phyloP scores from a whole-genome alignment of 805 yeast genomes.

The Ogataea corticis region DNA sequence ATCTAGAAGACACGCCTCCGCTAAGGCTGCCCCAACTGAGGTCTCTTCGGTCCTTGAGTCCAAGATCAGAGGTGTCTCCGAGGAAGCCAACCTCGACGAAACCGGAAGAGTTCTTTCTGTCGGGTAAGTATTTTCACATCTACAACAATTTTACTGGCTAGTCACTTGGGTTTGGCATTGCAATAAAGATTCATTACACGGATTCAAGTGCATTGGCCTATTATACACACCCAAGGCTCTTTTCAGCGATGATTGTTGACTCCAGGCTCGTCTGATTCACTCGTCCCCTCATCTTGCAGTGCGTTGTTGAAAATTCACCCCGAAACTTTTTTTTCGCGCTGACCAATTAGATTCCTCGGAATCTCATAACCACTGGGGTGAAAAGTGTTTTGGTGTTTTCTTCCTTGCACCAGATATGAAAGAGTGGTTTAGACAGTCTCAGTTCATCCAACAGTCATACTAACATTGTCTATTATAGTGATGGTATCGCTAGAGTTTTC shows the following conservation, averaged over 20 bases:
- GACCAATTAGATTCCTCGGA: slow-evolving; percentile 29
- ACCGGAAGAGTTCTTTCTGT: slow-evolving; percentile 99
- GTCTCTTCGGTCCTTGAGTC: slow-evolving; percentile 98
- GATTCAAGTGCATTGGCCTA: no score
- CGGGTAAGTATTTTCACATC: slow-evolving; percentile 60
- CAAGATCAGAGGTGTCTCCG: slow-evolving; percentile 98
- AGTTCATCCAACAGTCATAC: slow-evolving; percentile 27
- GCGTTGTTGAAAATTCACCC: background rate
- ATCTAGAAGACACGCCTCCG: slow-evolving; percentile 84
- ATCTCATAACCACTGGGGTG: slow-evolving; percentile 29
- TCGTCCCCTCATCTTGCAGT: background rate
- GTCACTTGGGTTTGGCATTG: no score
- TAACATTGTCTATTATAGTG: slow-evolving; percentile 55
- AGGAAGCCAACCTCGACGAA: slow-evolving; percentile 96
- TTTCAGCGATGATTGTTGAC: background rate
- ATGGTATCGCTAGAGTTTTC: slow-evolving; percentile 99
- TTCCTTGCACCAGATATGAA: slow-evolving; percentile 5
- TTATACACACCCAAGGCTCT: background rate
- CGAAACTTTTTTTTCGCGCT: slow-evolving; percentile 11
- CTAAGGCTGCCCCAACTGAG: slow-evolving; percentile 99
- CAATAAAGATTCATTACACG: no score
- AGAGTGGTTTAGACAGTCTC: background rate
- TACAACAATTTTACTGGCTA: background rate
- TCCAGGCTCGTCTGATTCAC: background rate
- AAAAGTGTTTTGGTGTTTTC: background rate